Conservation (phyloP, 2,329 filamentous ascomycete genomes). For the Talaromyces sp. region DNA sequence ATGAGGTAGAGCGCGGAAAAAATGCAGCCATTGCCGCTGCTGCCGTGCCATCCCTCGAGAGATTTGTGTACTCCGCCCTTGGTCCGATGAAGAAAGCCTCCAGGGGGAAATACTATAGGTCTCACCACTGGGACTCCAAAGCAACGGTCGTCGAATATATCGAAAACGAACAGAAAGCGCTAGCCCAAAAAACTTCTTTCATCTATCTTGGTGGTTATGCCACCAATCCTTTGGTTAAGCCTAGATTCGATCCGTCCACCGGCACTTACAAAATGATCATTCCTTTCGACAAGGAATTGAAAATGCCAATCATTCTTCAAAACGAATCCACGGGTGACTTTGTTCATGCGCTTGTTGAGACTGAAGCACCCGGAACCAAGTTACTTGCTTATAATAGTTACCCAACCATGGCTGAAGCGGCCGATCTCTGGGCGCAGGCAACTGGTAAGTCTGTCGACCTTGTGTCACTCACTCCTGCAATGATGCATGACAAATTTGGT, state of each 20-base stretch:
- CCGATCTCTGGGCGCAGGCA: conserved; percentile 35
- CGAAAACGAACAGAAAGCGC: background rate
- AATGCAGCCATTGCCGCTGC: conserved; percentile 56
- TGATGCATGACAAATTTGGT: conserved; percentile 29
- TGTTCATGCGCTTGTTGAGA: conserved; percentile 13
- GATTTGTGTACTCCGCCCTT: background rate
- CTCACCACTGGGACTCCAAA: conserved; percentile 52
- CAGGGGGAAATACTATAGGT: conserved; percentile 41
- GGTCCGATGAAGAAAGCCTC: conserved; percentile 40
- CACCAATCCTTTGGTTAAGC: conserved; percentile 8
- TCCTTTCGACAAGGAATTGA: conserved; percentile 6
- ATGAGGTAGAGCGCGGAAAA: conserved; percentile 41
- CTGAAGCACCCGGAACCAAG: conserved; percentile 11
- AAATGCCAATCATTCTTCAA: conserved; percentile 10
- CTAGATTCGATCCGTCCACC: background rate
- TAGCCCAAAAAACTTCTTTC: conserved; percentile 13
- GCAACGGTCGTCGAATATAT: conserved; percentile 38
- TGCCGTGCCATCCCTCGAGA: conserved; percentile 2
- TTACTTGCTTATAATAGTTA: conserved; percentile 25
- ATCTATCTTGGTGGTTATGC: conserved; percentile 12
- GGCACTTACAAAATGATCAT: conserved; percentile 4
- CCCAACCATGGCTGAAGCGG: conserved; percentile 32
- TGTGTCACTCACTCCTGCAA: conserved; percentile 28
- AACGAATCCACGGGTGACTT: conserved; percentile 4
- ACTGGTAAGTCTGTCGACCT: conserved; percentile 38